Evolutionary conservation across 345 rosid genomes (phyloP).

Genomic region (Aquilaria sinensis): DNA sequence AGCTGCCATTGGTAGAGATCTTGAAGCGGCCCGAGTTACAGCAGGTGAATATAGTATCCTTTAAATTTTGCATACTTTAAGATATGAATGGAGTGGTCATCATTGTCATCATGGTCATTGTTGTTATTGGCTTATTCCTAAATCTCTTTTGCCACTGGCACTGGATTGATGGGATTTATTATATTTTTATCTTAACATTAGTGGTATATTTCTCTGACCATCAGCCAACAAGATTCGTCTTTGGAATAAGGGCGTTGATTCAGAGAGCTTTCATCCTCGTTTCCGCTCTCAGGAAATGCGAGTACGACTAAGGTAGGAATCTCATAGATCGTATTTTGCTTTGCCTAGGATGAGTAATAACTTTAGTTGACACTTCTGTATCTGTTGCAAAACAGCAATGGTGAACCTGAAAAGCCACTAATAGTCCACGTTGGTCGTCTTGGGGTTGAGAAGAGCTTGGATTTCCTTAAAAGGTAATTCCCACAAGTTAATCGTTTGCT

Average conservation of each 20-base stretch:
- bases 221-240: conserved; percentile 91
- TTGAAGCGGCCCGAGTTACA: conserved; percentile 71
- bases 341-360: no score
- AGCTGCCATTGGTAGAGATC: conserved; percentile 85
- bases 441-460: conserved; percentile 97
- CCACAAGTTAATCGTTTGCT: not conserved
- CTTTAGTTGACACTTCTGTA: not conserved
- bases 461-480: conserved; percentile 66
- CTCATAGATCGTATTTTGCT: not conserved
- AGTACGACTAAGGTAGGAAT: conserved; percentile 57
- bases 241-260: conserved; percentile 99
- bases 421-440: conserved; percentile 92
- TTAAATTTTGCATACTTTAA: not conserved
- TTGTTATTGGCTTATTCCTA: not conserved
- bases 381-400: conserved; percentile 44
- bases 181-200: conserved; percentile 12
- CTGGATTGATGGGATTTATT: not conserved
- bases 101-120: not conserved
- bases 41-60: conserved; percentile 50
- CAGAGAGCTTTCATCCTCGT: conserved; percentile 83
- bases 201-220: conserved; percentile 8
- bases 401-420: conserved; percentile 89
- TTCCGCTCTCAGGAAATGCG: conserved; percentile 80
- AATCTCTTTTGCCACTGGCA: not conserved
- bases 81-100: conserved; percentile 2